phyloP scores from a whole-genome alignment of 2,329 filamentous ascomycete species.

The Didymella sp. region DNA sequence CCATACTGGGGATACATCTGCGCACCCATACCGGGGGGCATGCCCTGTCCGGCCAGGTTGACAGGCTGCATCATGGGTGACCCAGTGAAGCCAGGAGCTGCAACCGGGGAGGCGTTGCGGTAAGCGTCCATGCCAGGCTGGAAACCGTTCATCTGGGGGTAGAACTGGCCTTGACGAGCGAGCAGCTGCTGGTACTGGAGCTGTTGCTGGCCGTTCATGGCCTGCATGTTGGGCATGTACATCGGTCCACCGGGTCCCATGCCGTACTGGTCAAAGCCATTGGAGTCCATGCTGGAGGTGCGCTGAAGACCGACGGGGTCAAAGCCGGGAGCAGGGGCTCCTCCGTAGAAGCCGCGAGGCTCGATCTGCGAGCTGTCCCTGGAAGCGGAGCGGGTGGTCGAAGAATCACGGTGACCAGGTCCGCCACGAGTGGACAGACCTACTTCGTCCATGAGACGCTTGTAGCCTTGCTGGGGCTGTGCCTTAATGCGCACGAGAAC shows the following conservation, averaged over 20 bases:
- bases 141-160: constrained; percentile 54
- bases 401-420: constrained; percentile 48
- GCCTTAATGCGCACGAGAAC: constrained; percentile 91
- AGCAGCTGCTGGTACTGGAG: constrained; percentile 66
- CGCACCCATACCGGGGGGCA: constrained; percentile 41
- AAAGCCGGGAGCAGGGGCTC: constrained; percentile 46
- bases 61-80: constrained; percentile 59
- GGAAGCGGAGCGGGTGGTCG: constrained; percentile 47
- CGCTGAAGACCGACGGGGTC: constrained; percentile 55
- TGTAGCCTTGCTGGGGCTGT: constrained; percentile 94
- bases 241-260: constrained; percentile 45
- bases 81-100: constrained; percentile 49
- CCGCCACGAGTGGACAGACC: constrained; percentile 72
- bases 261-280: constrained; percentile 55
- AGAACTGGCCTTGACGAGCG: constrained; percentile 57
- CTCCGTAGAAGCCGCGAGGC: constrained; percentile 47
- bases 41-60: constrained; percentile 51
- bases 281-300: constrained; percentile 59
- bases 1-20: constrained; percentile 58
- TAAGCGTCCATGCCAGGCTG: constrained; percentile 54
- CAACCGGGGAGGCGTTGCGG: constrained; percentile 52
- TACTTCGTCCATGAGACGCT: constrained; percentile 98
- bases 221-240: constrained; percentile 50
- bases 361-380: constrained; percentile 46
- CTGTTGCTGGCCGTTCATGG: constrained; percentile 55